Percentiles rank a stretch among this genome's conserved stretches.
Conservation (phyloP, 371 early-diverging fungal species). For the Homolaphlyctis polyrhiza region DNA sequence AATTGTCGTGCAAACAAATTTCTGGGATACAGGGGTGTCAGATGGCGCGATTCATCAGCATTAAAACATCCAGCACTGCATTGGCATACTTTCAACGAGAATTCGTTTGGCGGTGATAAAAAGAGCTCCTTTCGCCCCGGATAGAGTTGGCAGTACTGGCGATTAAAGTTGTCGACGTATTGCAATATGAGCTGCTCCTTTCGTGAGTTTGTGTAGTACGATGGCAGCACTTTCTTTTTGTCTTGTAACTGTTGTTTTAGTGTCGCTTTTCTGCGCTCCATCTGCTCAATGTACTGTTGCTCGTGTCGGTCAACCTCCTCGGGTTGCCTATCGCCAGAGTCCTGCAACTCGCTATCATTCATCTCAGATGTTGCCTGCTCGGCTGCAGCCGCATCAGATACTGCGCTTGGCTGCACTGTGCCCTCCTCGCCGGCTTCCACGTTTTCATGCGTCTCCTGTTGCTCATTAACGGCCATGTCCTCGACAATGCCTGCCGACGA, state of each 20-base stretch:
- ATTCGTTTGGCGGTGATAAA: conserved; percentile 39
- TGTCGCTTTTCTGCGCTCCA: conserved; percentile 15
- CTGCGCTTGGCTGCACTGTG: no score
- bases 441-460: no score
- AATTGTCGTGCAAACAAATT: conserved; percentile 49
- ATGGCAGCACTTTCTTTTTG: conserved; percentile 24
- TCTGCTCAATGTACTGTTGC: conserved; percentile 24
- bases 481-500: background rate
- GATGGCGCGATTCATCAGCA: no score
- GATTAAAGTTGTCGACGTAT: conserved; percentile 44
- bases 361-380: no score
- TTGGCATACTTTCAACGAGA: conserved; percentile 31
- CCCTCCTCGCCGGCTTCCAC: no score
- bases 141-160: conserved; percentile 46
- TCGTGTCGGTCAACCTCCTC: conserved; percentile 27
- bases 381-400: no score
- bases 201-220: conserved; percentile 33
- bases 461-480: no score
- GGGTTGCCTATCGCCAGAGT: no score
- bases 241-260: conserved; percentile 26
- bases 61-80: background rate
- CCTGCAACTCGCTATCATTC: no score
- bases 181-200: conserved; percentile 36
- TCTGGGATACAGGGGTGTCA: no score
- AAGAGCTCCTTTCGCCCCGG: conserved; percentile 43